These are phyloP conservation scores for Phallus indusiatus DNA, from an alignment of 768 basidiomycete genomes.

Conservation along the genomic window DNA sequence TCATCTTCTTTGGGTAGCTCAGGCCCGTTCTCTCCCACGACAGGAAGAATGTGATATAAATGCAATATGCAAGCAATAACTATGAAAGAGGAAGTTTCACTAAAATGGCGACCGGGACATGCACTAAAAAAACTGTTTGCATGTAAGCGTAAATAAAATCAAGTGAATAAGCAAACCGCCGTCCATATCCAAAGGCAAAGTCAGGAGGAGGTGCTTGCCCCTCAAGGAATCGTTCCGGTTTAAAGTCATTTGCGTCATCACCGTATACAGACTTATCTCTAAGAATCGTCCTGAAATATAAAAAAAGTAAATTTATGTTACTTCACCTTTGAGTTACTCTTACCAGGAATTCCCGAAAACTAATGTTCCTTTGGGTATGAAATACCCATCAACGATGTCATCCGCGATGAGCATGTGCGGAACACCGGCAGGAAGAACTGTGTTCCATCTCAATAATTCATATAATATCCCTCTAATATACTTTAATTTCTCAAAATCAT, in stretches of 20 bases:
- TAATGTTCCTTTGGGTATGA: slow-evolving; percentile 1
- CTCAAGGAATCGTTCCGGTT: background rate
- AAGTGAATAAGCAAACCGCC: background rate
- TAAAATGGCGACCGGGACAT: background rate
- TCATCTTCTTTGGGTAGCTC: background rate
- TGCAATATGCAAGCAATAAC: background rate
- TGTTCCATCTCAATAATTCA: background rate
- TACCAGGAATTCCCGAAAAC: slow-evolving; percentile 4
- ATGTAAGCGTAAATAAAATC: background rate
- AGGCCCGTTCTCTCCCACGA: background rate
- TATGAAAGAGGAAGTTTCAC: background rate
- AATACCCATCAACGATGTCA: background rate
- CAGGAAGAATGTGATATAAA: background rate
- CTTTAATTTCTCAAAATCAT: slow-evolving; percentile 7
- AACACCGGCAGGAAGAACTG: background rate
- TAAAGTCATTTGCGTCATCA: background rate
- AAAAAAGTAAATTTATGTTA: too few relatives aligned
- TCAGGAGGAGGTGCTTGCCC: background rate
- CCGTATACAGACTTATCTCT: background rate
- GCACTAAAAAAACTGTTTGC: background rate
- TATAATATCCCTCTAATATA: background rate
- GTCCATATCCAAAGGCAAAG: background rate
- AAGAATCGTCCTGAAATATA: background rate
- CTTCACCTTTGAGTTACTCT: background rate
- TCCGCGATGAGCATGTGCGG: background rate